Conservation (phyloP, 2,329 filamentous ascomycete species). For the Sclerotinia sclerotiorum region DNA sequence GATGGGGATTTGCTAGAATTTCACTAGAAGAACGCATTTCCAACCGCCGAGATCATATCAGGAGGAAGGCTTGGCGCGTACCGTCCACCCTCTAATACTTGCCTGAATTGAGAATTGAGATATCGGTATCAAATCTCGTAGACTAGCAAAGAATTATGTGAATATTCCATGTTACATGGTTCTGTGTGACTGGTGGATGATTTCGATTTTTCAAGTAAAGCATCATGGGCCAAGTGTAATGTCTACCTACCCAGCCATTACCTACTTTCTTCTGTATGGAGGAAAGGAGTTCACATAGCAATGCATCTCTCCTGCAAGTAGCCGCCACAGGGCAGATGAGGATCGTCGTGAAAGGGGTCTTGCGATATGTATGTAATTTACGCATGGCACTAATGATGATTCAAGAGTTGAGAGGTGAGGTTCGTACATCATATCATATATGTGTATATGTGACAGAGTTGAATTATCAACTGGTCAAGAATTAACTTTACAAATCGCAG, state of each 20-base stretch:
- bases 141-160: not conserved
- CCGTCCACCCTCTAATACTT: not conserved
- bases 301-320: conserved; percentile 24
- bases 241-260: not conserved
- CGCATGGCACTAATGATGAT: conserved; percentile 4
- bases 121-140: not conserved
- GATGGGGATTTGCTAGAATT: conserved; percentile 20
- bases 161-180: not conserved
- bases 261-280: not conserved
- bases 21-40: conserved; percentile 1
- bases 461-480: not conserved
- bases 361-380: conserved; percentile 26
- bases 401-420: not conserved
- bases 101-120: not conserved
- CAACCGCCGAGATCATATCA: not conserved
- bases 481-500: too few species aligned
- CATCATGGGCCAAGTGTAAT: not conserved
- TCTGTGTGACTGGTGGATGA: conserved; percentile 9
- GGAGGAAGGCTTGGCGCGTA: not conserved
- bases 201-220: not conserved
- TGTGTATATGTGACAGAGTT: conserved; percentile 5
- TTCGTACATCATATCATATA: not conserved
- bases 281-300: conserved; percentile 4
- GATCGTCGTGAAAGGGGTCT: conserved; percentile 31
- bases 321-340: conserved; percentile 26